phyloP scores from a whole-genome alignment of 2,329 filamentous ascomycete genomes.

The Aspergillus spinulosporus region DNA sequence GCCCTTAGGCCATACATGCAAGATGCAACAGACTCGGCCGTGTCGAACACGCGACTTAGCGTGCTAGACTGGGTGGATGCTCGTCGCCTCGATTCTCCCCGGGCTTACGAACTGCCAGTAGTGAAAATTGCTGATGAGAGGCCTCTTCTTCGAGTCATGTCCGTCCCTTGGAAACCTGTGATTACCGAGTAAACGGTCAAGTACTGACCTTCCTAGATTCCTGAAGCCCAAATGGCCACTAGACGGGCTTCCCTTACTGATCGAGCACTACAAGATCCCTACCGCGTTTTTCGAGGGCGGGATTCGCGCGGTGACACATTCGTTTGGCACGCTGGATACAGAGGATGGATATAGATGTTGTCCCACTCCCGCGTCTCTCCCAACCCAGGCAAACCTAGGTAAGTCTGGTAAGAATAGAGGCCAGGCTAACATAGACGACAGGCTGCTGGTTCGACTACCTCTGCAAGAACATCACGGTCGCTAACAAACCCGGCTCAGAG shows the following conservation, averaged over 20 bases:
- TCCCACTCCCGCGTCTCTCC: too few relatives aligned
- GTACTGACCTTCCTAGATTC: not conserved
- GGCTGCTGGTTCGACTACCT: constrained; percentile 5
- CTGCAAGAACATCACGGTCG: constrained; percentile 2
- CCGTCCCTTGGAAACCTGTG: not conserved
- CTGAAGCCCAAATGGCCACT: not conserved
- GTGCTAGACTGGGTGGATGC: not conserved
- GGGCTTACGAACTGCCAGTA: not conserved
- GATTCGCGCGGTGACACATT: not conserved
- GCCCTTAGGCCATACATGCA: not conserved
- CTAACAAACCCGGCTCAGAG: not conserved
- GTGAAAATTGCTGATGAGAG: not conserved
- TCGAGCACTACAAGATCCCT: not conserved
- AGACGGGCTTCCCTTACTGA: not conserved
- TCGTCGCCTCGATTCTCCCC: not conserved
- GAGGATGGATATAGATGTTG: constrained; percentile 3
- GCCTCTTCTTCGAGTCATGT: not conserved
- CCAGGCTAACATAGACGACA: not conserved
- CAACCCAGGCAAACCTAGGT: too few relatives aligned
- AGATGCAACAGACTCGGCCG: not conserved
- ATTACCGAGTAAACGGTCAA: not conserved
- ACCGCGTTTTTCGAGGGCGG: not conserved
- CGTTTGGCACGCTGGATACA: not conserved
- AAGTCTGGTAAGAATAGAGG: too few relatives aligned
- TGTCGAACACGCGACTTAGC: not conserved